Evolutionary conservation across 805 yeast genomes (phyloP).

Genomic region (Metschnikowia noctiluminum): DNA sequence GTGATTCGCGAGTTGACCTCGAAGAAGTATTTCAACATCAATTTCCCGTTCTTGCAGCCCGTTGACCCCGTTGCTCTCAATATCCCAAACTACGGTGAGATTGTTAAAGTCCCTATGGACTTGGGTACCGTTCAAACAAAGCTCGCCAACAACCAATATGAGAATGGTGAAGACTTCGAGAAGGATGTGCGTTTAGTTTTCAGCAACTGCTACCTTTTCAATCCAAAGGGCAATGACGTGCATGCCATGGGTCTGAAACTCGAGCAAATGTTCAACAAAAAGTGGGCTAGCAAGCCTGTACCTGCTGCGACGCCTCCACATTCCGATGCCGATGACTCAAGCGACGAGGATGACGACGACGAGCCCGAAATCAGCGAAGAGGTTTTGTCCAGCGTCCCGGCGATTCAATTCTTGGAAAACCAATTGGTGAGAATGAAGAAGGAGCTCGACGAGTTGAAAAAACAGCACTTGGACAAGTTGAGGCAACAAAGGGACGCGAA

Average conservation of each 20-base stretch:
- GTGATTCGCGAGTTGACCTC: conserved; percentile 76
- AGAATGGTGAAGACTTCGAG: conserved; percentile 84
- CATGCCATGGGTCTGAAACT: conserved; percentile 92
- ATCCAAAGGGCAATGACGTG: conserved; percentile 96
- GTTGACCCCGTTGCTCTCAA: conserved; percentile 94
- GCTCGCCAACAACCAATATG: conserved; percentile 81
- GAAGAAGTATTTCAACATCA: conserved; percentile 79
- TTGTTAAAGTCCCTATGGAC: conserved; percentile 94
- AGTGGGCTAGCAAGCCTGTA: conserved; percentile 70
- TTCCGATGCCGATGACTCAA: conserved; percentile 39
- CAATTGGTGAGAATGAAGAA: conserved; percentile 82
- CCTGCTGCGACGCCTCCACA: conserved; percentile 66
- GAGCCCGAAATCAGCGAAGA: conserved; percentile 55
- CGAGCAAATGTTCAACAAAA: conserved; percentile 80
- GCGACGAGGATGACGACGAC: conserved; percentile 50
- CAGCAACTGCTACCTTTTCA: conserved; percentile 84
- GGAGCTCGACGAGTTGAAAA: conserved; percentile 79
- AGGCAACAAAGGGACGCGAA: conserved; percentile 59
- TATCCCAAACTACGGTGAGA: conserved; percentile 84
- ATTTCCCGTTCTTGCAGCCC: conserved; percentile 89
- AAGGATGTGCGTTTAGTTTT: conserved; percentile 79
- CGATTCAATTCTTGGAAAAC: conserved; percentile 83
- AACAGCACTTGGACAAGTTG: conserved; percentile 65
- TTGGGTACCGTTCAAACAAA: conserved; percentile 79
- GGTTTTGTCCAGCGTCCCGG: conserved; percentile 72